These are phyloP conservation scores for Didymella exigua DNA, from an alignment of 2,329 filamentous ascomycete species.

Conservation along the genomic window DNA sequence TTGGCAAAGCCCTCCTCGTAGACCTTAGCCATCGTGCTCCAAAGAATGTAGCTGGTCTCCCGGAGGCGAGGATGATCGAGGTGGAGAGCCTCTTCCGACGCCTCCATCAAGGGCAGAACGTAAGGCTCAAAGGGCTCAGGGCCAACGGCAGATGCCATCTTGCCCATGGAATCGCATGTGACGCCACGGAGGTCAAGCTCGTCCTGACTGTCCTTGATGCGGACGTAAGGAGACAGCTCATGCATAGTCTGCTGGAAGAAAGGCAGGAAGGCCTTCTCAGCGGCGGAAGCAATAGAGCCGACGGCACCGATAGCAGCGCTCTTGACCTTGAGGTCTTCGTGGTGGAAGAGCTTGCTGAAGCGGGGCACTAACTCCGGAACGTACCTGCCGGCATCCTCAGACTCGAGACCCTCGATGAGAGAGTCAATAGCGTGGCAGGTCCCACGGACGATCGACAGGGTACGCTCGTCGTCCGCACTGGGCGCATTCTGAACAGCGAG, in stretches of 20 bases:
- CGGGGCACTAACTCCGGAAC: conserved; percentile 82
- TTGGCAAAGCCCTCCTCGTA: conserved; percentile 84
- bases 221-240: conserved; percentile 81
- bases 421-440: conserved; percentile 91
- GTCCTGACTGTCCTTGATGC: conserved; percentile 86
- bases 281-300: conserved; percentile 85
- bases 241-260: conserved; percentile 92
- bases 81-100: conserved; percentile 87
- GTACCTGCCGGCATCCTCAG: conserved; percentile 80
- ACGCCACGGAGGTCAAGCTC: conserved; percentile 88
- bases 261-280: conserved; percentile 82
- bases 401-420: conserved; percentile 83
- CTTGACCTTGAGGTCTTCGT: conserved; percentile 89
- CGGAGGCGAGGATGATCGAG: conserved; percentile 89
- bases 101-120: conserved; percentile 86
- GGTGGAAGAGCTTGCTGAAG: conserved; percentile 80
- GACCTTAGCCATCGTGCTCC: conserved; percentile 92
- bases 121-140: conserved; percentile 86
- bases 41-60: conserved; percentile 96
- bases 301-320: conserved; percentile 86
- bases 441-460: conserved; percentile 83
- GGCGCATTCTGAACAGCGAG: conserved; percentile 72
- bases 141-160: conserved; percentile 88
- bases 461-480: conserved; percentile 71
- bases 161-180: conserved; percentile 90